Percentiles rank a stretch among this genome's conserved stretches.
phyloP scores from a whole-genome alignment of 2,329 filamentous ascomycete genomes.

The Penicillium olsonii region DNA sequence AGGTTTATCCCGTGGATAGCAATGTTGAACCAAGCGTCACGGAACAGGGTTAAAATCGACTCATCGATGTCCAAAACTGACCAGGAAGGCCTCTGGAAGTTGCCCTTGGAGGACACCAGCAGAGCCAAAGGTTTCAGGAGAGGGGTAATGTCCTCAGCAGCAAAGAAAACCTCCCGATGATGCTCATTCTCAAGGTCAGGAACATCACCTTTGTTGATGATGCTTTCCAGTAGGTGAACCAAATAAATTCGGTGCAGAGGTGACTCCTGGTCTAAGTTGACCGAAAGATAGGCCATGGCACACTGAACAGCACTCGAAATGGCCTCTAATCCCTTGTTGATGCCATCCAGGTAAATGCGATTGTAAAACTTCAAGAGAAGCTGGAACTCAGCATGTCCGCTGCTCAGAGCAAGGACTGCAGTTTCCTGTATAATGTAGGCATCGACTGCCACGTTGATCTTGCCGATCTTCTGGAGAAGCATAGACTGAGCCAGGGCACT shows the following conservation, averaged over 20 bases:
- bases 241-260: conserved; percentile 81
- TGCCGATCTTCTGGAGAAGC: conserved; percentile 91
- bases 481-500: conserved; percentile 91
- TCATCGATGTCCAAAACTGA: conserved; percentile 55
- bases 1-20: conserved; percentile 87
- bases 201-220: conserved; percentile 87
- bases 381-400: conserved; percentile 79
- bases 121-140: conserved; percentile 84
- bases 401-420: conserved; percentile 73
- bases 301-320: conserved; percentile 75
- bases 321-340: conserved; percentile 66
- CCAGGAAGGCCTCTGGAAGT: conserved; percentile 24
- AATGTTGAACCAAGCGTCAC: conserved; percentile 98
- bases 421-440: conserved; percentile 82
- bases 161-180: conserved; percentile 76
- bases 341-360: conserved; percentile 71
- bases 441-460: conserved; percentile 78
- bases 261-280: conserved; percentile 66
- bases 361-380: conserved; percentile 82
- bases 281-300: conserved; percentile 77
- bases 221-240: conserved; percentile 77
- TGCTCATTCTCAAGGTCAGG: conserved; percentile 72
- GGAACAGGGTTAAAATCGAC: conserved; percentile 70
- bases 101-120: conserved; percentile 62
- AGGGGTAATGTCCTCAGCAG: conserved; percentile 83